Conservation (phyloP, 257 asterid species). For the Plantago ovata region DNA sequence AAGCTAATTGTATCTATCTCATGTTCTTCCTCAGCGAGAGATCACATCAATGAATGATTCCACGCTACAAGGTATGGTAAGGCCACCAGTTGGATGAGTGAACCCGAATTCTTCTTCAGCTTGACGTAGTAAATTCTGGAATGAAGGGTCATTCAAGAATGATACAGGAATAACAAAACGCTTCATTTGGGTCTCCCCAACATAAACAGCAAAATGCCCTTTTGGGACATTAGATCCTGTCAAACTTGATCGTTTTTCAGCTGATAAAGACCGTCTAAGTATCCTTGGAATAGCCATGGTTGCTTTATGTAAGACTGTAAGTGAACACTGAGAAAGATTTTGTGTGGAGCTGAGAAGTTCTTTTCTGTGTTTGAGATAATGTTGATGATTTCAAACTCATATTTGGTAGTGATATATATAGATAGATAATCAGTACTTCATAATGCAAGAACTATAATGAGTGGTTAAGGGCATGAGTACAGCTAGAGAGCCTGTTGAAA, state of each 20-base stretch:
- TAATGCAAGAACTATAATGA: too few species aligned
- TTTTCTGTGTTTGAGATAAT: too few species aligned
- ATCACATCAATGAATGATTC: slow-evolving; percentile 11
- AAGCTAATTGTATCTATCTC: not conserved
- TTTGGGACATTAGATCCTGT: slow-evolving; percentile 14
- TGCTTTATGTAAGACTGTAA: too few species aligned
- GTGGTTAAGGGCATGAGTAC: too few species aligned
- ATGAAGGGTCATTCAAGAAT: slow-evolving; percentile 18
- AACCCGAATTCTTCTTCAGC: slow-evolving; percentile 18
- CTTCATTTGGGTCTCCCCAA: slow-evolving; percentile 13
- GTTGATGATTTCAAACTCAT: too few species aligned
- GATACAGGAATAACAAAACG: slow-evolving; percentile 19
- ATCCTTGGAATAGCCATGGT: slow-evolving; percentile 8
- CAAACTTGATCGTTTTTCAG: not conserved
- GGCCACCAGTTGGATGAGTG: slow-evolving; percentile 22
- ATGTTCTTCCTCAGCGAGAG: slow-evolving; percentile 3
- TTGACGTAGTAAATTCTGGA: slow-evolving; percentile 14
- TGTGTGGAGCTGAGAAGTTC: too few species aligned
- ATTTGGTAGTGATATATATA: too few species aligned
- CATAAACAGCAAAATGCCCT: slow-evolving; percentile 16
- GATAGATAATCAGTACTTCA: too few species aligned
- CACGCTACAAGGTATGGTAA: slow-evolving; percentile 18
- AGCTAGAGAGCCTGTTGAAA: too few species aligned
- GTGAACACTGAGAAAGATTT: too few species aligned
- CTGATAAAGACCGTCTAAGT: slow-evolving; percentile 6